Conservation (phyloP, 1,284 basidiomycete species). For the Puccinia novopanici region DNA sequence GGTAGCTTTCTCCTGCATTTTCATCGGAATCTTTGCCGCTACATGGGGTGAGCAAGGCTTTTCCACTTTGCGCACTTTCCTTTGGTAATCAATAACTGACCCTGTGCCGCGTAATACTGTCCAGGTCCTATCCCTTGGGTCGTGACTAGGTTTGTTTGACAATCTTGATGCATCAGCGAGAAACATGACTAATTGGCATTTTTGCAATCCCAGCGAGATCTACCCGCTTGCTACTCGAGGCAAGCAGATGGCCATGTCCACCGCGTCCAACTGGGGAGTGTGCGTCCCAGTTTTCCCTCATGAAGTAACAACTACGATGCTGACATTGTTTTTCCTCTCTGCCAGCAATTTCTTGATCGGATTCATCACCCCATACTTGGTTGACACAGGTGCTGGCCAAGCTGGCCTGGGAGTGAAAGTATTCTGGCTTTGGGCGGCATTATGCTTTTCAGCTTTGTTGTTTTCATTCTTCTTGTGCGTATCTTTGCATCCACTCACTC, state of each 20-base stretch:
- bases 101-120: background rate
- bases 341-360: conserved; percentile 67
- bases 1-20: conserved; percentile 63
- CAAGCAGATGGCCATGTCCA: conserved; percentile 74
- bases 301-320: no score
- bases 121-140: conserved; percentile 49
- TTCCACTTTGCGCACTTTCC: no score
- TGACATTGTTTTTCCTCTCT: no score
- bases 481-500: no score
- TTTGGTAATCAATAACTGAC: no score
- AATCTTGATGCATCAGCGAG: no score
- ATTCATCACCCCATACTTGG: conserved; percentile 74
- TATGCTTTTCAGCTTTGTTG: conserved; percentile 55
- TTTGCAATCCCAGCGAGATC: conserved; percentile 55
- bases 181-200: background rate
- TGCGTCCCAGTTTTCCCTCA: no score
- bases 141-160: conserved; percentile 35
- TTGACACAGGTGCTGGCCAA: conserved; percentile 64
- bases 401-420: conserved; percentile 76
- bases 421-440: conserved; percentile 66
- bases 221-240: conserved; percentile 67
- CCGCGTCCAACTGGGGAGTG: conserved; percentile 69
- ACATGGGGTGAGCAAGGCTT: conserved; percentile 55
- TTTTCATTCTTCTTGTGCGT: conserved; percentile 54
- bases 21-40: conserved; percentile 57